phyloP scores from a whole-genome alignment of 495 filamentous ascomycete species.

The Tuber brumale region DNA sequence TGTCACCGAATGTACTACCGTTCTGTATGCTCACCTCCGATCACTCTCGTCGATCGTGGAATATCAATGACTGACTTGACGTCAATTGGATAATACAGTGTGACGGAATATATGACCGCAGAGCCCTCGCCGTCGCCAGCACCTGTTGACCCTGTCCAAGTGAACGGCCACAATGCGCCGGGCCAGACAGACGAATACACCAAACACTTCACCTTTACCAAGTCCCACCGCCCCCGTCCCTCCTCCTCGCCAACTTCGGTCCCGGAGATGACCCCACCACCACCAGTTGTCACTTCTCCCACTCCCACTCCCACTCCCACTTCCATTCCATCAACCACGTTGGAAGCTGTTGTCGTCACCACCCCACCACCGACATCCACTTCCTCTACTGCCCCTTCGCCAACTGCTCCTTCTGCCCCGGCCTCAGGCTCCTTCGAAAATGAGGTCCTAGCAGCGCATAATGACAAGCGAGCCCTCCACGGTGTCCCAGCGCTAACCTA shows the following conservation, averaged over 20 bases:
- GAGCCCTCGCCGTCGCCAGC: background rate
- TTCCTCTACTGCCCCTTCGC: background rate
- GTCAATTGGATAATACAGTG: constrained; percentile 4
- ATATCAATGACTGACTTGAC: background rate
- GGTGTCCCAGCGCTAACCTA: constrained; percentile 59
- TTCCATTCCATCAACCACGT: constrained; percentile 10
- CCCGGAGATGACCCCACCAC: background rate
- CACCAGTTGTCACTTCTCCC: constrained; percentile 1
- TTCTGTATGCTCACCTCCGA: constrained; percentile 21
- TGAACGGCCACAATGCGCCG: background rate
- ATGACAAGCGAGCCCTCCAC: constrained; percentile 79
- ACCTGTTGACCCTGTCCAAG: background rate
- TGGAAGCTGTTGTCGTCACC: background rate
- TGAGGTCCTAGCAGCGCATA: constrained; percentile 52
- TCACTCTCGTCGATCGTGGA: background rate
- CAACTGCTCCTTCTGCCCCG: background rate
- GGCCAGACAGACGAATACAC: background rate
- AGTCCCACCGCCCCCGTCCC: background rate
- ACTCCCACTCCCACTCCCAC: constrained; percentile 7
- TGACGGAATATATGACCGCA: constrained; percentile 16
- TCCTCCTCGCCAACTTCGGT: constrained; percentile 7
- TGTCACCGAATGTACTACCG: constrained; percentile 23
- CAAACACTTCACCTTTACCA: background rate
- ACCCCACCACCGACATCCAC: background rate
- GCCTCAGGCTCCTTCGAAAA: constrained; percentile 11